phyloP scores from a whole-genome alignment of 441 rosid species.

The Corymbia calophylla region DNA sequence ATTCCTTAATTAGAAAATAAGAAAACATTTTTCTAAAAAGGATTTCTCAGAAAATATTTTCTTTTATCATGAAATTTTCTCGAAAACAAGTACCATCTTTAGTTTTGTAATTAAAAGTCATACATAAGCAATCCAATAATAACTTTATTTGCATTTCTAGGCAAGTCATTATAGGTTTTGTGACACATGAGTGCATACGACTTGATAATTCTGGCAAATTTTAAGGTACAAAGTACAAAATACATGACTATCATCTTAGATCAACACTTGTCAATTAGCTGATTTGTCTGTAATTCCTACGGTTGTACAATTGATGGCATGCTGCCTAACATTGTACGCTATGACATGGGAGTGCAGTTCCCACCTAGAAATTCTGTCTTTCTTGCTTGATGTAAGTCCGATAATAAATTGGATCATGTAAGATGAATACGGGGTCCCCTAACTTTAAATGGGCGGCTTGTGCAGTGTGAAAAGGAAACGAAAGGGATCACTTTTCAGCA shows the following conservation, averaged over 20 bases:
- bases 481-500: background rate
- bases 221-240: background rate
- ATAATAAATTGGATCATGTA: background rate
- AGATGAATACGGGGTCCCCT: background rate
- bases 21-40: background rate
- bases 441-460: background rate
- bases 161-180: background rate
- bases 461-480: background rate
- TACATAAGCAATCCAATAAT: background rate
- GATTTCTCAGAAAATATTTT: no score
- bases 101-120: background rate
- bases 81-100: background rate
- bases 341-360: background rate
- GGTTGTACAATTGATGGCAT: background rate
- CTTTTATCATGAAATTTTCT: background rate
- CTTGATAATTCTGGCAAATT: background rate
- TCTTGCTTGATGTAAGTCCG: background rate
- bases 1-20: background rate
- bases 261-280: background rate
- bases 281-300: background rate
- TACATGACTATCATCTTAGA: background rate
- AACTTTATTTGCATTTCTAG: background rate
- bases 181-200: background rate
- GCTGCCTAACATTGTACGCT: background rate
- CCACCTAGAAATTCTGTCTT: background rate